A percentile compares a stretch with the other conserved stretches of the same genome.
phyloP scores from a whole-genome alignment of 192 early-diverging fungal genomes.

The Physocladia obscura region DNA sequence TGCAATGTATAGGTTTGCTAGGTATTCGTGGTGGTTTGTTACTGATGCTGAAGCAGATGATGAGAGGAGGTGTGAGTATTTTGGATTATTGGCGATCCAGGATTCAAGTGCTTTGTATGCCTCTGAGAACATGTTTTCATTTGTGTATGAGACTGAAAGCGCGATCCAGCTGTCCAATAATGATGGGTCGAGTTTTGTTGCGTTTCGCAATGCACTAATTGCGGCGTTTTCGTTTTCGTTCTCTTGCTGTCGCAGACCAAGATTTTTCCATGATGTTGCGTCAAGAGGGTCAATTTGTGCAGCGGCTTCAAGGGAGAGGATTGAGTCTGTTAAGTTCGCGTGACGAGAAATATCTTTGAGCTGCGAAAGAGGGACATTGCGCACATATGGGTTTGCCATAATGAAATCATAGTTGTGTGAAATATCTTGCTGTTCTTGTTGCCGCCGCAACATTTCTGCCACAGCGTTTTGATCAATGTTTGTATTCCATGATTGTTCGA shows the following conservation, averaged over 20 bases:
- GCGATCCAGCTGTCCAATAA: slow-evolving; percentile 79
- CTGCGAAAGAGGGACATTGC: slow-evolving; percentile 21
- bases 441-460: not conserved
- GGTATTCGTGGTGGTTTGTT: slow-evolving; percentile 62
- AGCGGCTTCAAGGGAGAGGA: slow-evolving; percentile 87
- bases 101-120: slow-evolving; percentile 86
- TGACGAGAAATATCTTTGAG: slow-evolving; percentile 36
- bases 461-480: not conserved
- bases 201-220: slow-evolving; percentile 83
- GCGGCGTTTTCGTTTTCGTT: slow-evolving; percentile 93
- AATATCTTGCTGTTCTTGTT: not conserved
- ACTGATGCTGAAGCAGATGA: slow-evolving; percentile 5
- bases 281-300: slow-evolving; percentile 78
- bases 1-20: slow-evolving; percentile 75
- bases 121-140: slow-evolving; percentile 81
- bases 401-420: slow-evolving; percentile 70
- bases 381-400: slow-evolving; percentile 71
- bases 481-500: slow-evolving; percentile 16
- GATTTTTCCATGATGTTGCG: slow-evolving; percentile 77
- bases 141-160: slow-evolving; percentile 90
- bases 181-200: slow-evolving; percentile 71
- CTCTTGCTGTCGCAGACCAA: slow-evolving; percentile 92
- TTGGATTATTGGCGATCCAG: slow-evolving; percentile 77
- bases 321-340: slow-evolving; percentile 77
- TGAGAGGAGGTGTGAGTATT: slow-evolving; percentile 64